These are phyloP conservation scores for Colletotrichum theobromicola DNA, from an alignment of 2,329 filamentous ascomycete genomes.

Conservation along the genomic window DNA sequence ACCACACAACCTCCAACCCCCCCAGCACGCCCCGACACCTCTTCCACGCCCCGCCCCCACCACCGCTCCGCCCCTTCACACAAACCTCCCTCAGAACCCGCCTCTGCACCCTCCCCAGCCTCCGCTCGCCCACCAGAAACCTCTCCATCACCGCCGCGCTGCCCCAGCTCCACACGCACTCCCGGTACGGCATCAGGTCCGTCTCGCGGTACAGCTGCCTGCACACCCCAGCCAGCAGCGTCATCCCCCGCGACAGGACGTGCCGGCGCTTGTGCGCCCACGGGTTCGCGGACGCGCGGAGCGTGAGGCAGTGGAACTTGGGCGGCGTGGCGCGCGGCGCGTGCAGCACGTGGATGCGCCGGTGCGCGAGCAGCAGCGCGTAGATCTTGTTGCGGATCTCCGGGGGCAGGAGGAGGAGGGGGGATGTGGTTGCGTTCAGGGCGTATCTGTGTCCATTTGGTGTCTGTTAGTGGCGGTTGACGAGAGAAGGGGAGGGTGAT, in stretches of 20 bases:
- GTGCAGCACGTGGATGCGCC: constrained; percentile 26
- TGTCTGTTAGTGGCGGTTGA: not conserved
- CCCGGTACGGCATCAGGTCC: constrained; percentile 34
- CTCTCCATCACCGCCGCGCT: constrained; percentile 35
- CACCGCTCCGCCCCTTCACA: constrained; percentile 21
- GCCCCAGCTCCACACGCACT: constrained; percentile 40
- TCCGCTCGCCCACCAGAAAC: constrained; percentile 34
- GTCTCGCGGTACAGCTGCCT: constrained; percentile 42
- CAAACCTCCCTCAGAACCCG: constrained; percentile 34
- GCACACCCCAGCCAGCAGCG: constrained; percentile 36
- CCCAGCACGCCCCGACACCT: constrained; percentile 31
- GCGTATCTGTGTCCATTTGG: constrained; percentile 5
- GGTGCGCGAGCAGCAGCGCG: constrained; percentile 24
- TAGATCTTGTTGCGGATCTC: constrained; percentile 31
- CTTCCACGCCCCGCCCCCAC: constrained; percentile 27
- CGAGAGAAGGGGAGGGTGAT: not conserved
- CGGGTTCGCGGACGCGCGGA: constrained; percentile 31
- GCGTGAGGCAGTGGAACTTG: constrained; percentile 34
- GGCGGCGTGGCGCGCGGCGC: constrained; percentile 14
- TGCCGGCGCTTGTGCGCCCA: constrained; percentile 23
- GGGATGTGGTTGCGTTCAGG: constrained; percentile 5
- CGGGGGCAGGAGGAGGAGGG: constrained; percentile 26
- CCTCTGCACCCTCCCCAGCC: constrained; percentile 32
- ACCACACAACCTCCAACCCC: constrained; percentile 29
- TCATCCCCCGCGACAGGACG: constrained; percentile 26